These are phyloP conservation scores for Allomyces macrogynus DNA, from an alignment of 192 early-diverging fungal genomes.

Conservation along the genomic window DNA sequence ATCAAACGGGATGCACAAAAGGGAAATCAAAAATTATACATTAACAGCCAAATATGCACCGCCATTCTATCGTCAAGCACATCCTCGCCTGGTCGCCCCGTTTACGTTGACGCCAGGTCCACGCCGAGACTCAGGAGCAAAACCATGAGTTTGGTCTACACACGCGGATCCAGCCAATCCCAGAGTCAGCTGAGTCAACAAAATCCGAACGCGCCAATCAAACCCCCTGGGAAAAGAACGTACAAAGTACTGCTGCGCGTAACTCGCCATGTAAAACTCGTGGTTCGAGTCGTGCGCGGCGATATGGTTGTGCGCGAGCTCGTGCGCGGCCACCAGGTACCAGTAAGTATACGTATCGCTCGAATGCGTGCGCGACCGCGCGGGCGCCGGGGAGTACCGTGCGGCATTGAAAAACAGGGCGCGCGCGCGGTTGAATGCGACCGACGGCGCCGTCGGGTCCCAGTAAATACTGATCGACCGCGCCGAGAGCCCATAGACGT, in stretches of 20 bases:
- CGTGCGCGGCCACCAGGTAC: conserved; percentile 70
- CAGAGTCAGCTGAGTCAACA: too few species aligned
- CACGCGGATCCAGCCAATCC: too few species aligned
- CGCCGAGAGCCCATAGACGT: conserved; percentile 40
- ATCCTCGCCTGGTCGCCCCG: too few species aligned
- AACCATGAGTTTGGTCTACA: too few species aligned
- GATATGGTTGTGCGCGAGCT: conserved; percentile 60
- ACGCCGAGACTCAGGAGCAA: too few species aligned
- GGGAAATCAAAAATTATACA: too few species aligned
- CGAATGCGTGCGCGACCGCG: conserved; percentile 9
- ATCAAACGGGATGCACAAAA: too few species aligned
- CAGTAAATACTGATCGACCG: conserved; percentile 53
- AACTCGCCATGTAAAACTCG: conserved; percentile 17
- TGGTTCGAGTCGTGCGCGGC: conserved; percentile 45
- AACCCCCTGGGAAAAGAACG: not conserved
- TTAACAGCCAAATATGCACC: too few species aligned
- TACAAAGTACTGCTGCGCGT: not conserved
- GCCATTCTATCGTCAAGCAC: too few species aligned
- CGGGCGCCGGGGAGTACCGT: conserved; percentile 13
- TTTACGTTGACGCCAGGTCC: too few species aligned
- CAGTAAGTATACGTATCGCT: conserved; percentile 35
- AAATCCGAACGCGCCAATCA: too few species aligned
- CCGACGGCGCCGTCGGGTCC: conserved; percentile 40
- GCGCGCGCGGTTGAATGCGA: conserved; percentile 61
- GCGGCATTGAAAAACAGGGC: conserved; percentile 59